Evolutionary conservation across 192 early-diverging fungal species (phyloP), one percentile per base, ranked within the genome.

Genomic region (Backusella psychrophila): DNA sequence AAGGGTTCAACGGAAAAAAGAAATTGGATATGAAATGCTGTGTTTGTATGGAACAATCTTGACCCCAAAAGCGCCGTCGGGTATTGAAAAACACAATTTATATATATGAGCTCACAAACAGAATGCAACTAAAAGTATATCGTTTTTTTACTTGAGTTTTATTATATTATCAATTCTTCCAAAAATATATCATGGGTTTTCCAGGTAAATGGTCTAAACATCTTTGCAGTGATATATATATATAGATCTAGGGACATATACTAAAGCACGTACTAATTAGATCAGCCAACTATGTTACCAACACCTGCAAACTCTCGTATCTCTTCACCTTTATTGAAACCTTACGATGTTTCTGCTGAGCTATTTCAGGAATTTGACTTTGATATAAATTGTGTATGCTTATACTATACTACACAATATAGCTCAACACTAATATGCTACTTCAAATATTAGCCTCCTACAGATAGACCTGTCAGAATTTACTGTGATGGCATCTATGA

Each of bases 401-500:
- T 17, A 17, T 17, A 44, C 12, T 44, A 19, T 44, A 41, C 7
- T 41, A 44, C 17, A 44, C 15, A 17, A 19, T 19, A n/a, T 19
- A n/a, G 6, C 17, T 21, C 19, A 9, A 34, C 8, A 19, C 29
- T 17, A 4, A n/a, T n/a, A 4, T n/a, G 12, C 23, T 29, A 26
- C 7, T 26, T 26, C 2, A 14, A 71, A 39, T n/a, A 71, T 69
- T 31, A 71, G 70, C 87, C 91, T 56, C 91, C 91, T 41, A 83
- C 77, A n/a, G 91, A 89, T 82, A 87, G 91, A 29, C 89, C 90
- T 11, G 87, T 94, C 56, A 86, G 94, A 39, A 88, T 96, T 70
- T 96, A 96, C 83, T 93, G 90, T 78, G 94, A 96, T 84, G 94
- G 94, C 15, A 94, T 96, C 66, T 96, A 92, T 81, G 93, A 94